A percentile compares a stretch with the other conserved stretches of the same genome.
Evolutionary conservation across 1,284 basidiomycete genomes (phyloP).

Genomic region (Trichosporon sp.): DNA sequence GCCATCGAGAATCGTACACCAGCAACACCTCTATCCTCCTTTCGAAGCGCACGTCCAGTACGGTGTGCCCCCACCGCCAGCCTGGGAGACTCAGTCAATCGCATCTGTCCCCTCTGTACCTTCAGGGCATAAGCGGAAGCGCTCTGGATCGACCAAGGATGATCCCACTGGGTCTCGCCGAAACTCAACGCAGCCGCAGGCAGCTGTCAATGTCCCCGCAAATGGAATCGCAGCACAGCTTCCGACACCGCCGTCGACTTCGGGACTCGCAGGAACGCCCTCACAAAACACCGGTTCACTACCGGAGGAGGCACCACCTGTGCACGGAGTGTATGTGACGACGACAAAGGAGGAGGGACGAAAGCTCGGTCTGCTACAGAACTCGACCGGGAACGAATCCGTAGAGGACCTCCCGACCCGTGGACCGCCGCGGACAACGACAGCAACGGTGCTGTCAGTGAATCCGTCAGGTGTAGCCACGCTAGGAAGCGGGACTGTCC

Average conservation of each 20-base stretch:
- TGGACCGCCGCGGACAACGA: slow-evolving; percentile 24
- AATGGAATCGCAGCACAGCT: slow-evolving; percentile 8
- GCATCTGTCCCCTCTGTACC: background rate
- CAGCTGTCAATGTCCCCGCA: background rate
- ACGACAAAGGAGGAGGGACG: slow-evolving; percentile 33
- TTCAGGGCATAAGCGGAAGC: slow-evolving; percentile 17
- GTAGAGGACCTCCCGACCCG: slow-evolving; percentile 16
- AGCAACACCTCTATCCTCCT: background rate
- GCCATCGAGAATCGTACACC: background rate
- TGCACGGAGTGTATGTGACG: slow-evolving; percentile 32
- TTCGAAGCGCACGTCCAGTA: background rate
- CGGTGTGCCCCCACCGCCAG: background rate
- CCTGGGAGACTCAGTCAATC: slow-evolving; percentile 6
- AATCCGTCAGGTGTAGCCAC: slow-evolving; percentile 29
- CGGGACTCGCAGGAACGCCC: slow-evolving; percentile 5
- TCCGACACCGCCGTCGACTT: slow-evolving; percentile 24
- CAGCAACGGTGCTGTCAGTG: slow-evolving; percentile 28
- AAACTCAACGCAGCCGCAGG: slow-evolving; percentile 1
- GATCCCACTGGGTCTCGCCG: background rate
- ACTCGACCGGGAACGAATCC: slow-evolving; percentile 26
- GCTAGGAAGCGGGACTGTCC: slow-evolving; percentile 28
- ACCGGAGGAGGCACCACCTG: background rate
- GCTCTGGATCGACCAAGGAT: background rate
- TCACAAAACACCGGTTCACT: slow-evolving; percentile 6
- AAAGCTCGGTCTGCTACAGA: slow-evolving; percentile 32